A percentile compares a stretch with the other conserved stretches of the same genome.
Conservation (phyloP, 2,329 filamentous ascomycete species). For the Colletotrichum sp. region DNA sequence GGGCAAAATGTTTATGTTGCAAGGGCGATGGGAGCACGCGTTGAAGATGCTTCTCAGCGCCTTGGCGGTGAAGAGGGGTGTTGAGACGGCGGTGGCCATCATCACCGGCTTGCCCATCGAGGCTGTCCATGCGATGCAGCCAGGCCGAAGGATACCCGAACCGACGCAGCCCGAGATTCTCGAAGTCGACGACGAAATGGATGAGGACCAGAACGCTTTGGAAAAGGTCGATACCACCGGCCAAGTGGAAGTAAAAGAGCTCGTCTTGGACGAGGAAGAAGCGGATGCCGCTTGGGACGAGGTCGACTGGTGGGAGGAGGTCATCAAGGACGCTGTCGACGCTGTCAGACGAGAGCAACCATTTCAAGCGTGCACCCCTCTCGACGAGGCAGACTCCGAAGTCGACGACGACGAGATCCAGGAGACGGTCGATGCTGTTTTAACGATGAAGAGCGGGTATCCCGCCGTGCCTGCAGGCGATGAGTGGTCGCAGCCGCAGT, state of each 20-base stretch:
- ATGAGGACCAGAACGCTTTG: not conserved
- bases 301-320: slow-evolving; percentile 16
- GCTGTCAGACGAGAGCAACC: slow-evolving; percentile 9
- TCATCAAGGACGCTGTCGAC: slow-evolving; percentile 20
- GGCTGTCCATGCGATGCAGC: slow-evolving; percentile 7
- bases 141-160: not conserved
- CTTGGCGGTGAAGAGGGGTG: slow-evolving; percentile 7
- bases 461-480: slow-evolving; percentile 9
- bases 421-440: slow-evolving; percentile 17
- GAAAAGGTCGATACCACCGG: not conserved
- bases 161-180: not conserved
- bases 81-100: slow-evolving; percentile 6
- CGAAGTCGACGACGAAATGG: not conserved
- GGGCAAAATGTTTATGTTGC: slow-evolving; percentile 23
- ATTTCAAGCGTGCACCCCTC: slow-evolving; percentile 8
- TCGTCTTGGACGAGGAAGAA: not conserved
- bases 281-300: slow-evolving; percentile 3
- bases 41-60: slow-evolving; percentile 18
- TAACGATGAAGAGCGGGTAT: slow-evolving; percentile 7
- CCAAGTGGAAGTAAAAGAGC: not conserved
- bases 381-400: slow-evolving; percentile 20
- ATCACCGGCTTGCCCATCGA: slow-evolving; percentile 6
- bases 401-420: slow-evolving; percentile 15
- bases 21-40: slow-evolving; percentile 16
- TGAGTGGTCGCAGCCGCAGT: slow-evolving; percentile 21